Conservation (phyloP, 1,284 basidiomycete genomes). For the Microbotryum silenes-acaulis region DNA sequence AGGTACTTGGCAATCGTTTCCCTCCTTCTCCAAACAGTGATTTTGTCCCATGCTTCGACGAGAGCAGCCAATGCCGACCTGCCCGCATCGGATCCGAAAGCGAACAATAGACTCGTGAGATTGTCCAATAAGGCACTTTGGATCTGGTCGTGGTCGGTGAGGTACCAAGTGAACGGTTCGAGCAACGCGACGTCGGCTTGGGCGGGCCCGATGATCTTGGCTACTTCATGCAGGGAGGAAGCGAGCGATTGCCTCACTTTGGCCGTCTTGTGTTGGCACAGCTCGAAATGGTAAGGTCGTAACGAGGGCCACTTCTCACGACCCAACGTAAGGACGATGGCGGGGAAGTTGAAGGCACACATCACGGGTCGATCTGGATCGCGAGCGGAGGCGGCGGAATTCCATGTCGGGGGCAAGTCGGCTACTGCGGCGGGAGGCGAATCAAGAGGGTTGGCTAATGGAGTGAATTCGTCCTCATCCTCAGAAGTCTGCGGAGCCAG, state of each 20-base stretch:
- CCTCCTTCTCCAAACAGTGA: slow-evolving; percentile 72
- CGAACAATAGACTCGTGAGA: slow-evolving; percentile 35
- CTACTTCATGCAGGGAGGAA: slow-evolving; percentile 81
- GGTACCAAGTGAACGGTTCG: slow-evolving; percentile 59
- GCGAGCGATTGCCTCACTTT: slow-evolving; percentile 68
- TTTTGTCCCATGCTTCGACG: slow-evolving; percentile 56
- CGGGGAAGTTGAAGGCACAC: slow-evolving; percentile 83
- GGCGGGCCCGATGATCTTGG: slow-evolving; percentile 69
- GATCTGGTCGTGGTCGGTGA: slow-evolving; percentile 56
- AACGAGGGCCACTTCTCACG: slow-evolving; percentile 67
- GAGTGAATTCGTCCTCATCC: slow-evolving; percentile 10
- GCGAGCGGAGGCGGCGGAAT: slow-evolving; percentile 1
- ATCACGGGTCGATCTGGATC: slow-evolving; percentile 24
- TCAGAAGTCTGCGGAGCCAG: neutral
- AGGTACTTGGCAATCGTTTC: slow-evolving; percentile 60
- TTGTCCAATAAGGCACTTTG: slow-evolving; percentile 50
- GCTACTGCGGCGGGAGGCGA: slow-evolving; percentile 16
- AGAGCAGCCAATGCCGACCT: slow-evolving; percentile 53
- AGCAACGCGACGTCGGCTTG: slow-evolving; percentile 64
- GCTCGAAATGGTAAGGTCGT: slow-evolving; percentile 57
- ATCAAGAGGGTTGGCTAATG: slow-evolving; percentile 17
- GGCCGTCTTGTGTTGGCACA: slow-evolving; percentile 46
- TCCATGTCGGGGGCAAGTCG: slow-evolving; percentile 7
- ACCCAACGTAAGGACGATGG: slow-evolving; percentile 79
- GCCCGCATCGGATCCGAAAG: slow-evolving; percentile 42